Base-by-base conservation (phyloP, 2,329 filamentous ascomycete genomes). In the Verticillium nubilum region DNA sequence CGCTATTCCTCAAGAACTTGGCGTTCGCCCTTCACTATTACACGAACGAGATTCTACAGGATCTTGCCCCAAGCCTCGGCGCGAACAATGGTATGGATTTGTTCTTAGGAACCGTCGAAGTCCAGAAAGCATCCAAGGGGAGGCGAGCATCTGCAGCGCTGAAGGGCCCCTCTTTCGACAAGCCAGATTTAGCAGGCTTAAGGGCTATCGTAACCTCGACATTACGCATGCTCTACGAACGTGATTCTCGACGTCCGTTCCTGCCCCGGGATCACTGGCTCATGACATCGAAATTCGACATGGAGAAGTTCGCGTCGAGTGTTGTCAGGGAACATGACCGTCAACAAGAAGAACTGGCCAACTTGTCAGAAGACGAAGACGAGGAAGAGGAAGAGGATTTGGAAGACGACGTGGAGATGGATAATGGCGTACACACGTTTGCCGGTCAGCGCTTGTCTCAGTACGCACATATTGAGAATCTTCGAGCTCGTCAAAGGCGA, bases 1-100 rank as follows among this genome's bases (percentile, higher is more conserved):
- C 91, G 0, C 78, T 86, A 0, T 98, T 98, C 66, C 78, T 99
- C 29, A 97, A 97, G 70, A 95, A 96, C 63, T 79, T 98, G 5
- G 89, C 91, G 0, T 98, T 98, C 66, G 88, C 90, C 0, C 80
- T 97, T 56, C 94, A 96, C 72, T 96, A 94, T 78, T 88, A 94
- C 67, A 84, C 89, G 9, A 82, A 85, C 2, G 89, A 94, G 5
- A 73, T 85, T 5, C 71, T 78, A 15, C 73, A 67, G 57, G 56
- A 57, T 9, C n/a, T 23, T 13, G n/a, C 28, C 6, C 57, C 60
- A 10, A 58, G 62, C 52, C 52, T 56, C 10, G 55, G 50, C 15
- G 58, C 60, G 2, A 56, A 60, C 52, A 59, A 42, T 23, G 59
- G 60, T n/a, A 52, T 63, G 13, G 62, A 64, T 26, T 52, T 56